phyloP scores from a whole-genome alignment of 176 grass and related monocot species.

The Oryza longistaminata region DNA sequence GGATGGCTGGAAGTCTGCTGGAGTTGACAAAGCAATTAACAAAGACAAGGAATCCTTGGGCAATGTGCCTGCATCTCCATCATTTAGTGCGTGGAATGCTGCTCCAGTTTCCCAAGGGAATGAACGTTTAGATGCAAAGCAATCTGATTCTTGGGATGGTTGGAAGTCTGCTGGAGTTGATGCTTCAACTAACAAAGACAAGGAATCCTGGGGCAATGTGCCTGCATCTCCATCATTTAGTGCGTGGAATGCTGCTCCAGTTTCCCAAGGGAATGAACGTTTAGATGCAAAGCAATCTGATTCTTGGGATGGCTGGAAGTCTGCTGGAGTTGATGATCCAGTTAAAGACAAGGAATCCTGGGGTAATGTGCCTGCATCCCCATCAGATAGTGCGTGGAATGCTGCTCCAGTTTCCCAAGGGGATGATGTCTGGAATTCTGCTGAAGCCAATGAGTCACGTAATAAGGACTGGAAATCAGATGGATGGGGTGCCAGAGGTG shows the following conservation, averaged over 20 bases:
- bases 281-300: conserved; percentile 47
- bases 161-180: conserved; percentile 45
- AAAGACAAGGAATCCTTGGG: conserved; percentile 24
- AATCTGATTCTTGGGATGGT: conserved; percentile 45
- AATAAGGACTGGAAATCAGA: conserved; percentile 65
- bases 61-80: conserved; percentile 26
- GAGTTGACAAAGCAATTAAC: conserved; percentile 17
- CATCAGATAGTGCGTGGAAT: conserved; percentile 16
- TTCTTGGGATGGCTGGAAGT: conserved; percentile 48
- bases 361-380: conserved; percentile 30
- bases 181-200: too few relatives aligned
- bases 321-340: conserved; percentile 21
- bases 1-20: conserved; percentile 41
- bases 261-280: conserved; percentile 18
- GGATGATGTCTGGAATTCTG: conserved; percentile 32
- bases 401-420: conserved; percentile 24
- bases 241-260: conserved; percentile 25
- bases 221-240: conserved; percentile 17
- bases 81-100: conserved; percentile 20
- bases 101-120: conserved; percentile 19
- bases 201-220: conserved; percentile 34
- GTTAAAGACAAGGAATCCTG: too few relatives aligned
- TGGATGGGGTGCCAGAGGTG: conserved; percentile 64
- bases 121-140: conserved; percentile 40
- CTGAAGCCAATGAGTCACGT: conserved; percentile 33